Evolutionary conservation across 805 yeast species (phyloP).

Genomic region (Saturnispora ahearnii): DNA sequence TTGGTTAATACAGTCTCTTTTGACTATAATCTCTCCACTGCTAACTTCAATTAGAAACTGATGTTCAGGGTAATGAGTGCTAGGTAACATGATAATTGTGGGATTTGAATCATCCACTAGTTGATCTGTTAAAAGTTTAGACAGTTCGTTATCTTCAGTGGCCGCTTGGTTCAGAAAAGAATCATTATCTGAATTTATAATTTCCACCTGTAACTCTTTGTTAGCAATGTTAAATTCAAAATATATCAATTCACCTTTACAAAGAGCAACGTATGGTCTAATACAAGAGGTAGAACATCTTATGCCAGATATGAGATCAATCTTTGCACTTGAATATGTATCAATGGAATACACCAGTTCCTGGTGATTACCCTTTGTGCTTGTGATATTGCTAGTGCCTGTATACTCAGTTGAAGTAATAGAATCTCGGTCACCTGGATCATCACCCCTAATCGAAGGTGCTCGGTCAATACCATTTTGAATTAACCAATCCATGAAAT

Average conservation of each 20-base stretch:
- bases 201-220: conserved; percentile 35
- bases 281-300: conserved; percentile 68
- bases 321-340: neutral
- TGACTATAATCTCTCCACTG: conserved; percentile 41
- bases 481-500: conserved; percentile 12
- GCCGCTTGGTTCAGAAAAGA: neutral
- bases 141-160: neutral
- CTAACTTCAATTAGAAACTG: conserved; percentile 41
- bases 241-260: conserved; percentile 46
- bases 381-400: neutral
- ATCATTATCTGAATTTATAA: neutral
- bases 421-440: neutral
- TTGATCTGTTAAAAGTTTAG: neutral
- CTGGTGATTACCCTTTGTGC: neutral
- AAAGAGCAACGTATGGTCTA: conserved; percentile 65
- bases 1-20: conserved; percentile 42
- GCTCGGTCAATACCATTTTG: conserved; percentile 3
- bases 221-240: conserved; percentile 52
- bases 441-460: neutral
- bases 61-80: conserved; percentile 54
- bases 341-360: neutral
- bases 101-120: conserved; percentile 25
- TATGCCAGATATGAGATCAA: conserved; percentile 38
- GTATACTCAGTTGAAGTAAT: neutral
- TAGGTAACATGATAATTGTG: conserved; percentile 61